Base-by-base conservation (phyloP, 345 rosid species). In the Acer yangbiense region DNA sequence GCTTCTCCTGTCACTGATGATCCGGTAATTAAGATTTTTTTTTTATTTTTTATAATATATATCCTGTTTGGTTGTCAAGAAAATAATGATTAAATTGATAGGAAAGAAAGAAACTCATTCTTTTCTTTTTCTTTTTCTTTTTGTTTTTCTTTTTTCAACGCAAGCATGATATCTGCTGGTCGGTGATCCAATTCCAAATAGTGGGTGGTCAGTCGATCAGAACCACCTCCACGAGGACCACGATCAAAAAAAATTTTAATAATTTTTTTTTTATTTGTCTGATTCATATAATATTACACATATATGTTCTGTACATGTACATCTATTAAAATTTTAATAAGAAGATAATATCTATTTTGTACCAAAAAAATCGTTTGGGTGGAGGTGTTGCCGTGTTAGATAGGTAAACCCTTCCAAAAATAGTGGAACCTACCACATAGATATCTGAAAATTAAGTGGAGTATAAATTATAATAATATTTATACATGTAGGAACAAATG, bases 1-100 rank as follows among this genome's bases (percentile, higher is more conserved):
- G 99, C 99, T 67, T 96, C 97, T 66, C 99, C 99, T 0, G 93
- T 94, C 79, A 96, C 98, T 14, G 98, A 96, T 52, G 98, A 94
- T 76, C 99, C 99, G 16, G 99, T 96, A 32, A 84, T 43, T 43
- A 93, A n/a, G n/a, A 52, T 3, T n/a, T 85, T 43, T 0, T 9
- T 68, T 23, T 2, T 65, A 8, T 11, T 60, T 9, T n/a, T 11
- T 17, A 52, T 25, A 44, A 41, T 41, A 43, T 43, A 43, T 43
- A 9, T 43, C 46, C 64, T 46, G 77, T 76, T 78, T 84, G 79
- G 78, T 74, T 79, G 43, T 71, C 65, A 55, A 62, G 83, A 82
- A 82, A 82, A 17, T 41, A 14, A 50, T 64, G 41, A 50, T 13
- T 64, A 11, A 18, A 32, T 21, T 21, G 21, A 5, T 55, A 10